Evolutionary conservation across 148 eudicot species (phyloP), one percentile per base, ranked within the genome.

Genomic region (Rhododendron williamsianum): DNA sequence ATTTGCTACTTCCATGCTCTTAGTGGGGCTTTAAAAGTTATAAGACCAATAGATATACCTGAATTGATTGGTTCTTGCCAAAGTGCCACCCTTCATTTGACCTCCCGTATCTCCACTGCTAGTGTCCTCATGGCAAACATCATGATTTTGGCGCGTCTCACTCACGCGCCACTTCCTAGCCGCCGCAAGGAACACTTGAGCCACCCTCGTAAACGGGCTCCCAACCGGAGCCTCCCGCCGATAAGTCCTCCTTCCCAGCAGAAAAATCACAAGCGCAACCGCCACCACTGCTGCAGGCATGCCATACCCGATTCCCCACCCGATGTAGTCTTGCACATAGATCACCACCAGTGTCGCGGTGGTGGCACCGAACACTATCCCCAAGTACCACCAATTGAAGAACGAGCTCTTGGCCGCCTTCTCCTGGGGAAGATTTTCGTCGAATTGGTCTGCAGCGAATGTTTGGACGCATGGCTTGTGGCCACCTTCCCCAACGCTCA

Each of bases 361-460:
- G 6, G 92, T 90, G 63, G 93, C 90, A 11, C 95, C 95, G 15
- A 85, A 19, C 43, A 91, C 94, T 2, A 93, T 91, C 11, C 98
- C 98, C 23, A 93, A 90, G 87, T 88, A 94, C 97, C 97, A 94
- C 95, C 95, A 94, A 46, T 94, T 94, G 90, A 94, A 94, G 89
- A 94, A 94, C 2, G 98, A 93, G 88, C 93, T 90, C 84, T 94
- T 94, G 2, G 87, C 88, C 74, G 85, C 89, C 86, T 73, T 86
- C 67, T 93, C 90, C 19, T 89, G 89, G 4, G 91, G 91, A 19
- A 90, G 86, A 48, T 88, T 80, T 72, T 93, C 95, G 63, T 92
- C 90, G 78, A 94, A 94, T 80, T 94, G 98, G 38, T 94, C 98
- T 1, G 95, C 98, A 0, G 95, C 98, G 71, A 93, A 94, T 1